Evolutionary conservation across 176 grass and related monocot genomes (phyloP).

Genomic region (Tillandsia fasciculata): DNA sequence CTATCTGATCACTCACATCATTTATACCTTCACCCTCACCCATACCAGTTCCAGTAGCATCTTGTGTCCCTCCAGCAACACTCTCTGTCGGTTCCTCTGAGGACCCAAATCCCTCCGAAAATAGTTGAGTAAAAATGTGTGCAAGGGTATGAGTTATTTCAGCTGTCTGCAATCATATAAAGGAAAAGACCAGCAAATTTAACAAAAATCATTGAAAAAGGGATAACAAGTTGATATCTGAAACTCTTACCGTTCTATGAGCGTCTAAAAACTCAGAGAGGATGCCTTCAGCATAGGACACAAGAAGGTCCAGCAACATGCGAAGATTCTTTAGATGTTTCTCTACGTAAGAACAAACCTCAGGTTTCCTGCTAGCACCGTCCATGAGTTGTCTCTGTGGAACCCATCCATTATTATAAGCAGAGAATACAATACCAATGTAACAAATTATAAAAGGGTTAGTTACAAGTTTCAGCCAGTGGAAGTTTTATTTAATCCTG

Average conservation of each 20-base stretch:
- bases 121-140: conserved; percentile 61
- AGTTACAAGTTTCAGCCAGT: not conserved
- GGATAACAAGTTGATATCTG: not conserved
- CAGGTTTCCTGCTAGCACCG: conserved; percentile 39
- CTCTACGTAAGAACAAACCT: conserved; percentile 38
- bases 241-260: conserved; percentile 48
- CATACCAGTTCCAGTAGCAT: conserved; percentile 87
- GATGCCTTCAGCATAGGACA: conserved; percentile 62
- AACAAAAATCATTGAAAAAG: not conserved
- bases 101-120: conserved; percentile 76
- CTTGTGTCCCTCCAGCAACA: conserved; percentile 36
- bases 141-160: conserved; percentile 76
- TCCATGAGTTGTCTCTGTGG: conserved; percentile 23
- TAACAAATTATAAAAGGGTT: not conserved
- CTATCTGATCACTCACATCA: conserved; percentile 75
- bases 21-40: conserved; percentile 75
- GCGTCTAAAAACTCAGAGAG: conserved; percentile 76
- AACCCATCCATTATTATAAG: conserved; percentile 5
- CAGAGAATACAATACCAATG: not conserved
- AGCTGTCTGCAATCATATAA: conserved; percentile 51
- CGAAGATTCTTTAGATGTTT: conserved; percentile 48
- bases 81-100: conserved; percentile 57
- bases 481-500: too few species aligned
- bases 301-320: conserved; percentile 39
- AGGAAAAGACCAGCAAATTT: conserved; percentile 1